These are phyloP conservation scores for Galerina marginata DNA, from an alignment of 768 basidiomycete genomes.

Conservation along the genomic window DNA sequence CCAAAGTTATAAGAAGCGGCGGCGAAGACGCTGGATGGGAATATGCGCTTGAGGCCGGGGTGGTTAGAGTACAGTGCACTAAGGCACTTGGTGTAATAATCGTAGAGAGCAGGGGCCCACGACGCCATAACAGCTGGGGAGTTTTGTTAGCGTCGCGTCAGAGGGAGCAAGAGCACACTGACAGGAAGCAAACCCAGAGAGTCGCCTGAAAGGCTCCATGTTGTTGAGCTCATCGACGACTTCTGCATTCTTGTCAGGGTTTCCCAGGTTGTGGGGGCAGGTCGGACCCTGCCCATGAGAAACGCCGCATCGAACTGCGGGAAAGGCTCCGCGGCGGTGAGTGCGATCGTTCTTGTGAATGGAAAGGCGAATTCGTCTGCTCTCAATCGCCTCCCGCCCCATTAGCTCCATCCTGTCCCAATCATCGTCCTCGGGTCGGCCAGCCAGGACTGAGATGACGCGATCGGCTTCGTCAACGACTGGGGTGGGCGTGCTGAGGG, in stretches of 20 bases:
- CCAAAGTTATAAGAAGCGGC: background rate
- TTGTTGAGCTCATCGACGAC: constrained; percentile 1
- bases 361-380: background rate
- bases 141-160: background rate
- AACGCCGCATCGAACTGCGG: constrained; percentile 8
- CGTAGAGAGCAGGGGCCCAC: constrained; percentile 9
- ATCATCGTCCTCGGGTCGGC: background rate
- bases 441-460: constrained; percentile 8
- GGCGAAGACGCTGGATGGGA: background rate
- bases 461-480: background rate
- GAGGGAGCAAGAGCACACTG: background rate
- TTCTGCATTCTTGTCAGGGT: background rate
- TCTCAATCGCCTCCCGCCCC: constrained; percentile 4
- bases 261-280: constrained; percentile 8
- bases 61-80: background rate
- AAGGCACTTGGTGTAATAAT: background rate
- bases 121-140: constrained; percentile 5
- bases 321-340: constrained; percentile 11
- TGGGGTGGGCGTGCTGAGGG: background rate
- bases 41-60: constrained; percentile 6
- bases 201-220: constrained; percentile 6
- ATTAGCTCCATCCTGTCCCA: background rate
- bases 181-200: constrained; percentile 14
- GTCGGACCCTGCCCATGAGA: constrained; percentile 12
- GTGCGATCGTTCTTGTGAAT: background rate